These are phyloP conservation scores for Hymenoscyphus occultus DNA, from an alignment of 2,329 filamentous ascomycete species.

Conservation along the genomic window DNA sequence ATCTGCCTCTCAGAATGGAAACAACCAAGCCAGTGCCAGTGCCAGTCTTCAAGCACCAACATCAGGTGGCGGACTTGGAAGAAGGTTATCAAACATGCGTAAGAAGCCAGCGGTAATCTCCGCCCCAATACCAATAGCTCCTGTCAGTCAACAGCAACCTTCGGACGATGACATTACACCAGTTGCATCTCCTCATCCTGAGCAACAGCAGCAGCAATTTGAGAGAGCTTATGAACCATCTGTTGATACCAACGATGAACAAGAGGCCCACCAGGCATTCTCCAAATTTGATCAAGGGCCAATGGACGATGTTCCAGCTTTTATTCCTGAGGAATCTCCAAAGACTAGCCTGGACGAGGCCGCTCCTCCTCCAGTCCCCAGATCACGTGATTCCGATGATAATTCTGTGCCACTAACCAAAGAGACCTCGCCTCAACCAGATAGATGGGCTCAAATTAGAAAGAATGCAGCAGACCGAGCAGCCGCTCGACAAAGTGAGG, in stretches of 20 bases:
- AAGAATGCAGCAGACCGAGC: constrained; percentile 89
- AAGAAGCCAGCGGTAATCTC: constrained; percentile 34
- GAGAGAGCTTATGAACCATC: constrained; percentile 46
- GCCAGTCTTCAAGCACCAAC: constrained; percentile 33
- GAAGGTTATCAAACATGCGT: constrained; percentile 42
- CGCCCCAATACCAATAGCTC: constrained; percentile 28
- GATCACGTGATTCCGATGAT: constrained; percentile 23
- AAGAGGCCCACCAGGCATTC: constrained; percentile 59
- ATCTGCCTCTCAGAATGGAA: constrained; percentile 50
- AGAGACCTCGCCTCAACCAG: constrained; percentile 50
- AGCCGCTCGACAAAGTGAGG: constrained; percentile 61
- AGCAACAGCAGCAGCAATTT: constrained; percentile 34
- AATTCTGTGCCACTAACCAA: constrained; percentile 35
- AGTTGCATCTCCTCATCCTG: constrained; percentile 30
- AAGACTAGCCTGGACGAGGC: constrained; percentile 41
- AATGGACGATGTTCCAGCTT: constrained; percentile 80
- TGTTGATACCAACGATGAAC: constrained; percentile 55
- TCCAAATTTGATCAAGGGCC: constrained; percentile 84
- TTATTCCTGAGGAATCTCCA: constrained; percentile 52
- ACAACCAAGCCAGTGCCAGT: constrained; percentile 28
- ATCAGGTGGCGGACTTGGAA: constrained; percentile 33
- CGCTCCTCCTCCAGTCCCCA: constrained; percentile 29
- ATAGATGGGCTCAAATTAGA: constrained; percentile 93
- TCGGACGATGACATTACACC: constrained; percentile 33
- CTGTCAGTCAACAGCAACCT: constrained; percentile 21